These are phyloP conservation scores for Babjeviella inositovora DNA, from an alignment of 805 yeast genomes.

Conservation along the genomic window DNA sequence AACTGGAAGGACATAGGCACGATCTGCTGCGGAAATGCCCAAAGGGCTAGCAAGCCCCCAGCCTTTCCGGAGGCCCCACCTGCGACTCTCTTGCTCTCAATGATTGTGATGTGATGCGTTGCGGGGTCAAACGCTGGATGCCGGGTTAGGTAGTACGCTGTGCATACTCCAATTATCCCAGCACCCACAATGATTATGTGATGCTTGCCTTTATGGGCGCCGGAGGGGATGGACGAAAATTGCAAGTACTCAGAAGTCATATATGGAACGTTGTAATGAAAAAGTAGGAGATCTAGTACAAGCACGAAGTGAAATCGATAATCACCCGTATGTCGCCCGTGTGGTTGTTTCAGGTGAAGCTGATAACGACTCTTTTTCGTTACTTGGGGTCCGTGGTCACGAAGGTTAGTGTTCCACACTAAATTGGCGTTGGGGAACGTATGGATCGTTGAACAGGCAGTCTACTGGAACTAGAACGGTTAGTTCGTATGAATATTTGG, in stretches of 20 bases:
- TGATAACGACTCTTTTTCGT: too few species aligned
- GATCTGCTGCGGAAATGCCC: slow-evolving; percentile 95
- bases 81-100: slow-evolving; percentile 86
- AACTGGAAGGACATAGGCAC: slow-evolving; percentile 78
- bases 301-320: too few species aligned
- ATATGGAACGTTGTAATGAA: too few species aligned
- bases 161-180: slow-evolving; percentile 91
- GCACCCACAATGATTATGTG: slow-evolving; percentile 85
- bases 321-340: too few species aligned
- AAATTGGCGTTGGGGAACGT: too few species aligned
- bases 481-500: too few species aligned
- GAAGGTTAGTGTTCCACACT: too few species aligned
- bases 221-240: slow-evolving; percentile 23
- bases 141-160: slow-evolving; percentile 74
- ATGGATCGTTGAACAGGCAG: too few species aligned
- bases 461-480: too few species aligned
- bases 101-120: slow-evolving; percentile 65
- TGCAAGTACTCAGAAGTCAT: slow-evolving; percentile 7
- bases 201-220: slow-evolving; percentile 39
- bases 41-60: slow-evolving; percentile 84
- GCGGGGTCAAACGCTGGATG: slow-evolving; percentile 68
- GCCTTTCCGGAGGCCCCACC: slow-evolving; percentile 98
- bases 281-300: too few species aligned
- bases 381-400: too few species aligned
- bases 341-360: too few species aligned